phyloP scores from a whole-genome alignment of 2,329 filamentous ascomycete species.

The Aureobasidium sp. region DNA sequence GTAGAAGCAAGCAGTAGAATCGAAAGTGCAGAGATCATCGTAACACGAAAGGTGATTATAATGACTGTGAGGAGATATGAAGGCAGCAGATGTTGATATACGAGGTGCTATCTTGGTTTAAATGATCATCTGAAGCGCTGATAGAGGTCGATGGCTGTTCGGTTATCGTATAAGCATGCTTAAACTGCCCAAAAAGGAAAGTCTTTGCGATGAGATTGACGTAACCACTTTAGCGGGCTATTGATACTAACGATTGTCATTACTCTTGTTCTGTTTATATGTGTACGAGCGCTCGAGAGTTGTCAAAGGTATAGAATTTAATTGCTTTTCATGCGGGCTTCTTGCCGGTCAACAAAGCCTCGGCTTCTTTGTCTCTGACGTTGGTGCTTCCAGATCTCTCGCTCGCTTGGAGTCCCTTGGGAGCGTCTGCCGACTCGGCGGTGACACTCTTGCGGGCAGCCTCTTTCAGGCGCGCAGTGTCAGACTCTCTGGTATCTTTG shows the following conservation, averaged over 20 bases:
- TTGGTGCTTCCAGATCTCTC: conserved; percentile 36
- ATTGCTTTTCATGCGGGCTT: conserved; percentile 4
- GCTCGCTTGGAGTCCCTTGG: conserved; percentile 30
- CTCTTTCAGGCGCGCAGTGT: conserved; percentile 44
- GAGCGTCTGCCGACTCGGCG: conserved; percentile 32
- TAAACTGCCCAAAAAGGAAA: not conserved
- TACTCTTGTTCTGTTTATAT: too few relatives aligned
- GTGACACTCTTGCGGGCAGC: conserved; percentile 45
- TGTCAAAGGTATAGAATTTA: not conserved
- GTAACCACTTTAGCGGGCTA: not conserved
- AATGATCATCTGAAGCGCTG: not conserved
- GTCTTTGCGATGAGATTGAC: not conserved
- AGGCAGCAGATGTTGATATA: not conserved
- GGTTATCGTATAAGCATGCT: not conserved
- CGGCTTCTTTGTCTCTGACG: conserved; percentile 39
- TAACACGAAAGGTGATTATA: not conserved
- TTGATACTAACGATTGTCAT: too few relatives aligned
- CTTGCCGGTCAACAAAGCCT: conserved; percentile 34
- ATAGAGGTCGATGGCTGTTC: not conserved
- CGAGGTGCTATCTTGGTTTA: not conserved
- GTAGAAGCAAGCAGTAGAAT: conserved; percentile 16
- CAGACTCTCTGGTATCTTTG: conserved; percentile 51
- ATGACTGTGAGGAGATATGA: not conserved
- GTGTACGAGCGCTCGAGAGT: not conserved
- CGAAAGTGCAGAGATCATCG: conserved; percentile 6